Conservation (phyloP, 1,284 basidiomycete species). For the Papiliotrema nemorosa region DNA sequence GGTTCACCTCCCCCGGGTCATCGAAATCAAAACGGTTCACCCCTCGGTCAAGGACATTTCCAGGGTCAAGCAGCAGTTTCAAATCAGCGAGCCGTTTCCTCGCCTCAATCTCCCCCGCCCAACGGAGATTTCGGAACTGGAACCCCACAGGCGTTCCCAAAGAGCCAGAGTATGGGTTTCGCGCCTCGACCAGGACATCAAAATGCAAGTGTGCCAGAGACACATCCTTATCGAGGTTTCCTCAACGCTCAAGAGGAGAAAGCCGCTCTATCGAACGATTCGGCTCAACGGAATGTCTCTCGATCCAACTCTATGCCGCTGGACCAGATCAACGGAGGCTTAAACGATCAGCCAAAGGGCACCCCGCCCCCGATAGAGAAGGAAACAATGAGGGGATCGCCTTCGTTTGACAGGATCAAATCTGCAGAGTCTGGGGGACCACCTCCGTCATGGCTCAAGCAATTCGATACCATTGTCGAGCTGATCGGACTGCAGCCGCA, state of each 20-base stretch:
- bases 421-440: not conserved
- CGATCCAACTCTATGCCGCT: slow-evolving; percentile 24
- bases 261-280: slow-evolving; percentile 5
- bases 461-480: slow-evolving; percentile 44
- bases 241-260: slow-evolving; percentile 13
- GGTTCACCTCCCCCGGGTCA: not conserved
- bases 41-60: too few species aligned
- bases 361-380: slow-evolving; percentile 1
- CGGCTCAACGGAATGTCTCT: slow-evolving; percentile 8
- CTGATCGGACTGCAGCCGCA: slow-evolving; percentile 46
- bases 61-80: slow-evolving; percentile 68
- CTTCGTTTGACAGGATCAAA: not conserved
- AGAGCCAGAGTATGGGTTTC: slow-evolving; percentile 43
- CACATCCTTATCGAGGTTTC: slow-evolving; percentile 17
- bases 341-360: slow-evolving; percentile 5
- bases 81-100: slow-evolving; percentile 3
- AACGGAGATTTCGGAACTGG: slow-evolving; percentile 8
- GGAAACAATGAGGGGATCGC: slow-evolving; percentile 1
- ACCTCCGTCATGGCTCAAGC: slow-evolving; percentile 15
- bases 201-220: slow-evolving; percentile 14
- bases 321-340: slow-evolving; percentile 5
- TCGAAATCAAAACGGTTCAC: too few species aligned
- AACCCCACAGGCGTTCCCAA: slow-evolving; percentile 13
- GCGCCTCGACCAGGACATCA: slow-evolving; percentile 1
- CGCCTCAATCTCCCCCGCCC: slow-evolving; percentile 3